Evolutionary conservation across 768 basidiomycete species (phyloP).

Genomic region (Neoboletus subvelutipes): DNA sequence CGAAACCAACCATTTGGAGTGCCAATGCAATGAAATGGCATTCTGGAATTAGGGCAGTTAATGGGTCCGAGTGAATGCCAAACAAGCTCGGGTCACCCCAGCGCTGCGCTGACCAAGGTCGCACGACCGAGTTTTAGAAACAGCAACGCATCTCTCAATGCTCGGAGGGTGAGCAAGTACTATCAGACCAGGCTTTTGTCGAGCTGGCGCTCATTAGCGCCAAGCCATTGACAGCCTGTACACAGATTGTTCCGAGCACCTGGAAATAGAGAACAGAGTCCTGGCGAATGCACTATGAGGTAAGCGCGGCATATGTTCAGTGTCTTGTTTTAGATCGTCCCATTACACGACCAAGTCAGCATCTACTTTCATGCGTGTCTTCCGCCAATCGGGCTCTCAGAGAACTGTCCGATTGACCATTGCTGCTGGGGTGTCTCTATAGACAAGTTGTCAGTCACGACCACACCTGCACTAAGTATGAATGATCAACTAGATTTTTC

Average conservation of each 20-base stretch:
- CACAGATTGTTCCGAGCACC: not conserved
- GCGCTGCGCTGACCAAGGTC: too few relatives aligned
- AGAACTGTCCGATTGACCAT: not conserved
- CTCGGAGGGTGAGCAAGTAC: not conserved
- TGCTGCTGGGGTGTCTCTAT: not conserved
- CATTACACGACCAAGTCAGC: not conserved
- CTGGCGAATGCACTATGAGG: too few relatives aligned
- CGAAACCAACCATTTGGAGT: not conserved
- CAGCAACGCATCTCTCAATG: not conserved
- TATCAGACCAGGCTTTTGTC: not conserved
- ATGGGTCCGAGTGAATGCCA: not conserved
- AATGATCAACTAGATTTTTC: slow-evolving; percentile 1
- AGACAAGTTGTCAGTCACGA: not conserved
- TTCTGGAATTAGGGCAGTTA: not conserved
- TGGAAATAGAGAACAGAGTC: not conserved
- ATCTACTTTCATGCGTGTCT: not conserved
- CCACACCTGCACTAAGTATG: not conserved
- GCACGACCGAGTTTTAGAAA: not conserved
- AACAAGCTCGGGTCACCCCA: too few relatives aligned
- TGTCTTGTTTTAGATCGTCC: not conserved
- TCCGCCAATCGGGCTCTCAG: not conserved
- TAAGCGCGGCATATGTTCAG: not conserved
- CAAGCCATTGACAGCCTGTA: not conserved
- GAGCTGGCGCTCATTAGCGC: not conserved
- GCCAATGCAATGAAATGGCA: slow-evolving; percentile 4